These are phyloP conservation scores for Epichloe scottii DNA, from an alignment of 2,329 filamentous ascomycete genomes.

Conservation along the genomic window DNA sequence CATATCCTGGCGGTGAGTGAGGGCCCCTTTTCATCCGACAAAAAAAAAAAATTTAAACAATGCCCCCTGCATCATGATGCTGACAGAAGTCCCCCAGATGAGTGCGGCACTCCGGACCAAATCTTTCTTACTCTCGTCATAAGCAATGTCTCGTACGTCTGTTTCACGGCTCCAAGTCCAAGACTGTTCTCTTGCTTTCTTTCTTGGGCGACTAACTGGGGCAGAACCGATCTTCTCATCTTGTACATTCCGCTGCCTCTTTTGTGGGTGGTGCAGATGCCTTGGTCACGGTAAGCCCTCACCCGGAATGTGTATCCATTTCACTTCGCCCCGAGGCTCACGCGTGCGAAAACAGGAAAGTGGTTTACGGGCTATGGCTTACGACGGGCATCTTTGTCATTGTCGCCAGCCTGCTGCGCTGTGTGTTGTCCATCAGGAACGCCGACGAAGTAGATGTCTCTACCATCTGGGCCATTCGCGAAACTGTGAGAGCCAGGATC, in stretches of 20 bases:
- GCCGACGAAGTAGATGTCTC: slow-evolving; percentile 11
- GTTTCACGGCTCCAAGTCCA: no score
- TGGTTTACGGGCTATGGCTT: slow-evolving; percentile 13
- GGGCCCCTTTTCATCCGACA: background rate
- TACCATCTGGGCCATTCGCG: slow-evolving; percentile 16
- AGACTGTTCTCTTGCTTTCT: background rate
- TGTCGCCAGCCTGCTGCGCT: slow-evolving; percentile 13
- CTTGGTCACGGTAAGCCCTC: slow-evolving; percentile 8
- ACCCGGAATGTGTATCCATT: no score
- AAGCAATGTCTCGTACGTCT: slow-evolving; percentile 12
- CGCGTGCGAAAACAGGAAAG: slow-evolving; percentile 8
- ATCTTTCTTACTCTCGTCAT: slow-evolving; percentile 12
- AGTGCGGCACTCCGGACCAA: slow-evolving; percentile 11
- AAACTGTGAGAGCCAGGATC: slow-evolving; percentile 9
- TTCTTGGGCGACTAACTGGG: background rate
- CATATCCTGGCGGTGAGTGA: slow-evolving; percentile 12
- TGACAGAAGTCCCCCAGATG: slow-evolving; percentile 5
- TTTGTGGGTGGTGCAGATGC: slow-evolving; percentile 13
- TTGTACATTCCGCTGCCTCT: slow-evolving; percentile 13
- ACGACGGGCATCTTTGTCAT: slow-evolving; percentile 14
- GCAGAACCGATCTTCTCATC: slow-evolving; percentile 13
- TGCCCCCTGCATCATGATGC: background rate
- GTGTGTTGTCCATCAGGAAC: slow-evolving; percentile 11
- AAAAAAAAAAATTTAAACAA: background rate
- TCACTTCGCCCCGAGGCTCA: background rate